These are phyloP conservation scores for Gliomastix tumulicola DNA, from an alignment of 2,329 filamentous ascomycete genomes.

Conservation along the genomic window DNA sequence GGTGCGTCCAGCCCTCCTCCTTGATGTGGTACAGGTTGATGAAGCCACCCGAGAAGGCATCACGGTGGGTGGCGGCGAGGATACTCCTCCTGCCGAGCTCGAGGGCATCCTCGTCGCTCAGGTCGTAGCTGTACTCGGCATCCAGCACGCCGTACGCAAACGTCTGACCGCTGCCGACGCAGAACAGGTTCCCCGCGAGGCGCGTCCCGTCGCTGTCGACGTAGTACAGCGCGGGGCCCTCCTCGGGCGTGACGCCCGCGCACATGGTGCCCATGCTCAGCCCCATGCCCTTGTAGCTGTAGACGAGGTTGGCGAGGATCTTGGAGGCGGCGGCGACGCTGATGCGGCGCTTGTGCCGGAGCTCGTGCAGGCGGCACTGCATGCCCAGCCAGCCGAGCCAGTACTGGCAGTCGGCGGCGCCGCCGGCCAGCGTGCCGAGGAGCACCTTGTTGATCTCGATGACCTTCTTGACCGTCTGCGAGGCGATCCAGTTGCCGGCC, in stretches of 20 bases:
- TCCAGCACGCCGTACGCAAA: conserved; percentile 98
- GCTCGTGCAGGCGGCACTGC: conserved; percentile 98
- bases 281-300: conserved; percentile 98
- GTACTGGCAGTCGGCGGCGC: conserved; percentile 98
- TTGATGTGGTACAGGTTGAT: conserved; percentile 99
- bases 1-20: conserved; percentile 98
- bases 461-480: conserved; percentile 99
- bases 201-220: conserved; percentile 92
- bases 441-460: conserved; percentile 96
- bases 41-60: conserved; percentile 97
- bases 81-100: conserved; percentile 90
- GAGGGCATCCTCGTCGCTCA: conserved; percentile 80
- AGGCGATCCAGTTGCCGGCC: conserved; percentile 98
- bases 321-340: conserved; percentile 95
- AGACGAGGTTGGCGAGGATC: conserved; percentile 97
- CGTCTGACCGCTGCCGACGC: conserved; percentile 95
- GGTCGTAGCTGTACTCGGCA: conserved; percentile 86
- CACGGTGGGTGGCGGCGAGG: conserved; percentile 89
- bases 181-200: conserved; percentile 91
- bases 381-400: conserved; percentile 98
- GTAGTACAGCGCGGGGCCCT: conserved; percentile 97
- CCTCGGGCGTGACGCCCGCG: conserved; percentile 88
- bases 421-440: conserved; percentile 96
- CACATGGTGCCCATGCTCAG: conserved; percentile 99
- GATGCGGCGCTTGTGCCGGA: conserved; percentile 98